Conservation (phyloP, 495 filamentous ascomycete species). For the Collariella sp. region DNA sequence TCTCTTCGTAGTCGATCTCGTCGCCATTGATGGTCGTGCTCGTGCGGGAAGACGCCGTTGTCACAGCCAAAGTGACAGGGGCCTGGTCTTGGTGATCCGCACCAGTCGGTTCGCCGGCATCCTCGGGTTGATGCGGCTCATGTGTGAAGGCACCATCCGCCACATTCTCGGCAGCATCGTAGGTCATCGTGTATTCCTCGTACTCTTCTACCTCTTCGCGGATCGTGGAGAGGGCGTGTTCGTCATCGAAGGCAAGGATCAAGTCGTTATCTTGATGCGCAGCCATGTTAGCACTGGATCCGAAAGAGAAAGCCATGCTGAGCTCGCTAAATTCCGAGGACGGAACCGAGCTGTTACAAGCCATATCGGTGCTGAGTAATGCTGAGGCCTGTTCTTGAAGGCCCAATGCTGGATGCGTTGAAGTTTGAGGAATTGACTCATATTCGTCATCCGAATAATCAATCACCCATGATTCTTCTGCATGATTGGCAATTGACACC, state of each 20-base stretch:
- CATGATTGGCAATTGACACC: neutral
- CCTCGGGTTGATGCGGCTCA: neutral
- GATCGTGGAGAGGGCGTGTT: neutral
- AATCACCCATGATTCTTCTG: slow-evolving; percentile 3
- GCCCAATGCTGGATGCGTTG: no score
- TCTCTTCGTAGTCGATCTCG: slow-evolving; percentile 42
- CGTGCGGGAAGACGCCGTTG: slow-evolving; percentile 21
- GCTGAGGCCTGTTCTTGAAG: neutral
- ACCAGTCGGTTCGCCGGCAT: slow-evolving; percentile 9
- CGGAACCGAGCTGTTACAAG: neutral
- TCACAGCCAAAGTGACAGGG: neutral
- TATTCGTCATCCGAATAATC: slow-evolving; percentile 18
- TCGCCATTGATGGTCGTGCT: slow-evolving; percentile 40
- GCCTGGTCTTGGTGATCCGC: neutral
- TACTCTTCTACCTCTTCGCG: slow-evolving; percentile 9
- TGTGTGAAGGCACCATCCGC: neutral
- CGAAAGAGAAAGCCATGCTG: neutral
- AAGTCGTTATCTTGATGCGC: slow-evolving; percentile 17
- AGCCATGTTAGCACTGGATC: slow-evolving; percentile 14
- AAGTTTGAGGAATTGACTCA: neutral
- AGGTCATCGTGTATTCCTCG: neutral
- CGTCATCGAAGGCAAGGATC: slow-evolving; percentile 9
- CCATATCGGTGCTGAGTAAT: neutral
- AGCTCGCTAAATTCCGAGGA: slow-evolving; percentile 1
- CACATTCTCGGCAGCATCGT: neutral